Conservation (phyloP, 768 basidiomycete species). For the Asterophora parasitica region DNA sequence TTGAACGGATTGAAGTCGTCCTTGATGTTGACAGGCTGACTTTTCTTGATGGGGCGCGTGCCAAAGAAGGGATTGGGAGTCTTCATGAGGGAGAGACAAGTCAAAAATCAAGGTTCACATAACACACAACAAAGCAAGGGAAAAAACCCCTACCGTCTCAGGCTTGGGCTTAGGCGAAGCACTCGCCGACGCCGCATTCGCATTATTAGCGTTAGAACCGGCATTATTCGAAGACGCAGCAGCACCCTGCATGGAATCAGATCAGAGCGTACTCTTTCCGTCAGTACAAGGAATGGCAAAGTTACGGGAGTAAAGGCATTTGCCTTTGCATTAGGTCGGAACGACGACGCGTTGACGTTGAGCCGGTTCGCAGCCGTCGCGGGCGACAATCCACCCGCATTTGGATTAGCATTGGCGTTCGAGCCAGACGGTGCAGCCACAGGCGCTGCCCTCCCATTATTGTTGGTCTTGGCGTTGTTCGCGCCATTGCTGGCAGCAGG, state of each 20-base stretch:
- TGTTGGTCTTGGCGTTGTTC: no score
- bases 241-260: slow-evolving; percentile 32
- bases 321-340: slow-evolving; percentile 85
- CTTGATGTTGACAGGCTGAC: slow-evolving; percentile 74
- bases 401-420: slow-evolving; percentile 5
- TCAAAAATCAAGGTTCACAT: neutral
- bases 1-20: slow-evolving; percentile 99
- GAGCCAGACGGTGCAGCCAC: slow-evolving; percentile 15
- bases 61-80: slow-evolving; percentile 90
- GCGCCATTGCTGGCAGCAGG: slow-evolving; percentile 17
- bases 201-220: no score
- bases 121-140: neutral
- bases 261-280: slow-evolving; percentile 16
- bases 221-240: slow-evolving; percentile 40
- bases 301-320: slow-evolving; percentile 67
- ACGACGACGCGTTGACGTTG: slow-evolving; percentile 88
- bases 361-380: slow-evolving; percentile 54
- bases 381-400: slow-evolving; percentile 45
- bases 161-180: slow-evolving; percentile 61
- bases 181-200: slow-evolving; percentile 39
- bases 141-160: slow-evolving; percentile 38
- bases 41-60: slow-evolving; percentile 69
- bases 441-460: neutral
- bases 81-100: slow-evolving; percentile 24
- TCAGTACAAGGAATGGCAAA: slow-evolving; percentile 20